Conservation (phyloP, 176 grass and related monocot species). For the Musa beccarii region DNA sequence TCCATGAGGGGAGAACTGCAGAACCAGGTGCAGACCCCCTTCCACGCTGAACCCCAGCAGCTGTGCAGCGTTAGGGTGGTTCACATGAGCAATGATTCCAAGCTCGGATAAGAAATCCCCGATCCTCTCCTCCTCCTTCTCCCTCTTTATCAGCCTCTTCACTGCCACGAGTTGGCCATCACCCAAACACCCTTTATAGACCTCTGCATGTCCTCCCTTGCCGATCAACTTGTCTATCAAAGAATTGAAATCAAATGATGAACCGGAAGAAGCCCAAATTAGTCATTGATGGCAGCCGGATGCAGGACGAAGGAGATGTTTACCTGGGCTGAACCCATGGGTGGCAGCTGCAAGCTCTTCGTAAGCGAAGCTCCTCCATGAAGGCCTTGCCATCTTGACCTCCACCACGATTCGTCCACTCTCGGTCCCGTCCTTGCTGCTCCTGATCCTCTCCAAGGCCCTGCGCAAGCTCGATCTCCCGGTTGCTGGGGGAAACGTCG, state of each 20-base stretch:
- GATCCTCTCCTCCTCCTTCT: constrained; percentile 72
- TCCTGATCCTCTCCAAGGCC: constrained; percentile 52
- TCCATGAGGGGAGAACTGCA: constrained; percentile 89
- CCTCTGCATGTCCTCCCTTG: constrained; percentile 93
- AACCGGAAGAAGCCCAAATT: background rate
- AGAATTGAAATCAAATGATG: constrained; percentile 1
- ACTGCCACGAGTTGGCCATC: constrained; percentile 82
- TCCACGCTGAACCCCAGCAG: constrained; percentile 92
- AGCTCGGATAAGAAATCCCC: constrained; percentile 89
- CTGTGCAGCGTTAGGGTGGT: constrained; percentile 91
- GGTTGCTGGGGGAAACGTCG: constrained; percentile 54
- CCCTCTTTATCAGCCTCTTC: constrained; percentile 78
- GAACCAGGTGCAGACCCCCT: constrained; percentile 72
- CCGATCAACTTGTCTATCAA: constrained; percentile 74
- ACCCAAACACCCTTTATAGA: constrained; percentile 66
- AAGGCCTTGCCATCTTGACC: constrained; percentile 62
- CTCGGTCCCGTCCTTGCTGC: constrained; percentile 44
- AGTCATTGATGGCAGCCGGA: background rate
- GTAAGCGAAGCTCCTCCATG: constrained; percentile 91
- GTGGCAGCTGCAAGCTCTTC: constrained; percentile 68
- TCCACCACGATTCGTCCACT: constrained; percentile 33
- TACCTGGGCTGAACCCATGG: constrained; percentile 79
- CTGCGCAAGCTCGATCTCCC: constrained; percentile 38
- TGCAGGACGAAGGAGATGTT: background rate
- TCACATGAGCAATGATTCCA: constrained; percentile 99